phyloP scores from a whole-genome alignment of 1,284 basidiomycete species.

The Irpex rosettiformis region DNA sequence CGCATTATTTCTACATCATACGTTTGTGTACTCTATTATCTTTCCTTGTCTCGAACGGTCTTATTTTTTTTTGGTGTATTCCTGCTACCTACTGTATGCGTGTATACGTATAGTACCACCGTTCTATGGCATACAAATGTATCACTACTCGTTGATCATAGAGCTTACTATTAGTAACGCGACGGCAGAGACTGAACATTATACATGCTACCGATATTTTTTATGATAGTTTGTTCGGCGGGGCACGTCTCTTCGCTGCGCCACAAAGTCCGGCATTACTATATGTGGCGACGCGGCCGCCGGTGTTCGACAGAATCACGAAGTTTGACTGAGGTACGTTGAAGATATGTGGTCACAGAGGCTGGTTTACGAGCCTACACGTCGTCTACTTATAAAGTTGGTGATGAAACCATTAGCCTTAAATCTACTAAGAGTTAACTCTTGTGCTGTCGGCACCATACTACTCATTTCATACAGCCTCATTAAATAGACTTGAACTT shows the following conservation, averaged over 20 bases:
- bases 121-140: not conserved
- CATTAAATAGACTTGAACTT: too few species aligned
- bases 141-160: slow-evolving; percentile 1
- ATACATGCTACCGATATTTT: too few species aligned
- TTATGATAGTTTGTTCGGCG: too few species aligned
- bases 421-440: too few species aligned
- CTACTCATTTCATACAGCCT: too few species aligned
- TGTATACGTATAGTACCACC: not conserved
- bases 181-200: not conserved
- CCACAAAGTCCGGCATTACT: not conserved
- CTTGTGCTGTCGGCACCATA: too few species aligned
- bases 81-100: not conserved
- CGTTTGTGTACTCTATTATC: not conserved
- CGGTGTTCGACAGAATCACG: not conserved
- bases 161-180: not conserved
- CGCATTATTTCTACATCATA: not conserved
- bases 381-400: too few species aligned
- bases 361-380: too few species aligned
- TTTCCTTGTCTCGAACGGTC: not conserved
- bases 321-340: too few species aligned
- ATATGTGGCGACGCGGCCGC: not conserved
- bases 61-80: not conserved
- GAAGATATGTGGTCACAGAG: too few species aligned
- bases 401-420: too few species aligned
- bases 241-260: not conserved